phyloP scores from a whole-genome alignment of 140 eudicot genomes.

The Oenanthe javanica region DNA sequence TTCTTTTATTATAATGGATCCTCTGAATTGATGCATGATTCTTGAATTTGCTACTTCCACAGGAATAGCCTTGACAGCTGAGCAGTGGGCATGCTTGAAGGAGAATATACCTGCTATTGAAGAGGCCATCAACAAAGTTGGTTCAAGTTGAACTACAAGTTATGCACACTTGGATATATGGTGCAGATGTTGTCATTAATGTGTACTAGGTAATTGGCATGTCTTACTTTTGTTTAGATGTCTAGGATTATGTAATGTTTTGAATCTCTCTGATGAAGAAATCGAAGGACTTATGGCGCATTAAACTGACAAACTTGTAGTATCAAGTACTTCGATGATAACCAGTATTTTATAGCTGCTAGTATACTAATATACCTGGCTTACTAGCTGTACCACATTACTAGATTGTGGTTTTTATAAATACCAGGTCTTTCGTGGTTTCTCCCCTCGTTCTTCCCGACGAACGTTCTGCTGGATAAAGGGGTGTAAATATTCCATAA shows the following conservation, averaged over 20 bases:
- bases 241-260: not conserved
- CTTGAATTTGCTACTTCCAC: constrained; percentile 14
- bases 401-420: no score
- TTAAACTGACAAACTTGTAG: not conserved
- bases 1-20: not conserved
- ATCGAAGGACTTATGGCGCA: not conserved
- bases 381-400: no score
- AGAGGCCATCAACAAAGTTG: constrained; percentile 79
- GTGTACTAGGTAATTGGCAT: not conserved
- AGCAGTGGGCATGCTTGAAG: constrained; percentile 74
- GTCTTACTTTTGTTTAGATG: not conserved
- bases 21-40: not conserved
- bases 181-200: not conserved
- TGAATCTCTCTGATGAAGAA: not conserved
- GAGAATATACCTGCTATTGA: constrained; percentile 80
- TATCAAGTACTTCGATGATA: not conserved
- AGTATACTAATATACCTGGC: no score
- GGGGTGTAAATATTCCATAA: not conserved
- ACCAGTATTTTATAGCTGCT: not conserved
- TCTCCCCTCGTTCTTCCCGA: no score
- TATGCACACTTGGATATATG: not conserved
- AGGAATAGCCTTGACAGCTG: constrained; percentile 89
- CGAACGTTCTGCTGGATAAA: no score
- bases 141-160: constrained; percentile 35
- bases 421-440: no score